A percentile compares a stretch with the other conserved stretches of the same genome.
phyloP scores from a whole-genome alignment of 495 filamentous ascomycete genomes.

The Tuber borchii region DNA sequence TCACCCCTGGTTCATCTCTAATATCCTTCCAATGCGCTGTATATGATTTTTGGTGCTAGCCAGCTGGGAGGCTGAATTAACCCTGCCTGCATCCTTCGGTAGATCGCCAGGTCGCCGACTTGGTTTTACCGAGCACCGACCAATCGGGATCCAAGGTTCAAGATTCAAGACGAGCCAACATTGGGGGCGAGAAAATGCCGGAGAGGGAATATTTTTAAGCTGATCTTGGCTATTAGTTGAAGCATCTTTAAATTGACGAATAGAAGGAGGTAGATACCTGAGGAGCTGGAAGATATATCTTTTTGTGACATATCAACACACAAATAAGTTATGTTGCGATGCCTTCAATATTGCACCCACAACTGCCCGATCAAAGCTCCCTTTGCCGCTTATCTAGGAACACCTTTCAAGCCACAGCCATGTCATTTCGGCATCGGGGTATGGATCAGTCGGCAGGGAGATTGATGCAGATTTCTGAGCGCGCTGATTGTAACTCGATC shows the following conservation, averaged over 20 bases:
- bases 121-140: neutral
- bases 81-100: neutral
- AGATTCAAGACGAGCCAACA: neutral
- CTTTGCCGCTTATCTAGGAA: neutral
- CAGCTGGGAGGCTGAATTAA: neutral
- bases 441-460: neutral
- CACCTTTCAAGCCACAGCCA: neutral
- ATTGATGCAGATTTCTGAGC: neutral
- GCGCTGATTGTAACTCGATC: neutral
- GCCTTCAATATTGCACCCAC: neutral
- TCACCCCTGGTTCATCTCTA: neutral
- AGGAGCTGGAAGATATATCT: neutral
- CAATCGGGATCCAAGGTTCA: neutral
- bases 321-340: neutral
- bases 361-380: neutral
- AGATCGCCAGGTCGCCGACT: neutral
- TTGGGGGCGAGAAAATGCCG: neutral
- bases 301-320: neutral
- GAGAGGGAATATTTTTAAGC: neutral
- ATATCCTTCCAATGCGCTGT: neutral
- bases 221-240: neutral
- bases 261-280: neutral
- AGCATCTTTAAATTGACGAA: neutral
- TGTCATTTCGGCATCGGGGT: neutral
- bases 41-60: neutral